Base-by-base conservation (phyloP, 257 asterid species). In the Plectranthus barbatus region DNA sequence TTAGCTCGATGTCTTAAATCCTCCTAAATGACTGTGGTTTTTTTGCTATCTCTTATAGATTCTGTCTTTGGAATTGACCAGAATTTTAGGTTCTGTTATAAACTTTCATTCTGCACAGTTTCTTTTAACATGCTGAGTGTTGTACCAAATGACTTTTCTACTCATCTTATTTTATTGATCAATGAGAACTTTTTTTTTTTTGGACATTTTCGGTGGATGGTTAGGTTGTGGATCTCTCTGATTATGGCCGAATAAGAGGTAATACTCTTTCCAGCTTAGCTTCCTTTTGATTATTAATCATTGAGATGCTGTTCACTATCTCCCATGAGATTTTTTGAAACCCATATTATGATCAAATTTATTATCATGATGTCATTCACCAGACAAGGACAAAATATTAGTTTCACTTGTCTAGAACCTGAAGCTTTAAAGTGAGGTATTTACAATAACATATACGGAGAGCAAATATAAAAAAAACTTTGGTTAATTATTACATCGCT, bases 221-320 rank as follows among this genome's bases (percentile, higher is more conserved):
- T 68, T 74, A 91, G 98, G 96, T 86, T 65, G 91, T 81, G 72
- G 95, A 91, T 80, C 90, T 91, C 72, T 88, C 98, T 34, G 79
- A 83, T 66, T 79, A 78, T 80, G 94, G 96, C 59, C 86, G 98
- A 73, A 86, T 91, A 67, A 84, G 98, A 88, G 98, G 98, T 91
- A 80, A 26, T 40, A 67, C 19, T 29, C 57, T 64, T 52, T 64
- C 41, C 53, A 61, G n/a, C 64, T 53, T 44, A 13, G 51, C 54
- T 75, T 53, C 48, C 44, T 13, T 56, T 45, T 31, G 29, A 34
- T 36, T 37, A 18, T 53, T 41, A 14, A 17, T 69, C 40, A 31
- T 60, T 77, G 56, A 19, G 56, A 8, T 46, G 56, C 24, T 59
- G 6, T 23, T 47, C 56, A 4, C 57, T 53, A 45, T 33, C 13